Base-by-base conservation (phyloP, 2,329 filamentous ascomycete species). In the Aspergillus caelatus region DNA sequence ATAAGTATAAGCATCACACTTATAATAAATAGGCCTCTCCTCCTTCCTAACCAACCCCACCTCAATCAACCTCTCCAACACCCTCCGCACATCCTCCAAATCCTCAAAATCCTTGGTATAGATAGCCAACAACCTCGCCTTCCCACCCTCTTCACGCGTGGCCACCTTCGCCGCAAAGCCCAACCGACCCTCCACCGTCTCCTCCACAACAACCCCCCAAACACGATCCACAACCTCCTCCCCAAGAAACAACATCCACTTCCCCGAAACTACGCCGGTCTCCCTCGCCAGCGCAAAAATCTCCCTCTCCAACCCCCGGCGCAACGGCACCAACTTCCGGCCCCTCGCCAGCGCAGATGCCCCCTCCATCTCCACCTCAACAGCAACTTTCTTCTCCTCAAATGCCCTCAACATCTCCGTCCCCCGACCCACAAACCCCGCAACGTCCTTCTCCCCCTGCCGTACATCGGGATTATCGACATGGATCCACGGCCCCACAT, bases 31-130 rank as follows among this genome's bases (percentile, higher is more conserved):
- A 1, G 82, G 79, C 53, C 79, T 56, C 67, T 77, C 23, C 16
- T 72, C 69, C 28, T 67, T 65, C 8, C 72, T 69, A 19, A 90
- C 81, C 43, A 95, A 78, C 9, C 84, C 87, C 62, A 93, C 79
- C 61, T 88, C 81, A 57, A 84, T 83, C 65, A 96, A 76, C 67
- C 81, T 84, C 62, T 81, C 73, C 45, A 94, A 79, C 4, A 96
- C 90, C 50, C 90, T 84, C 32, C 82, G 83, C 7, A 96, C 85
- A 72, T 96, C 92, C 4, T 83, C 79, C 58, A 79, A 82, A 72
- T 96, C 88, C 32, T 80, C 80, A 72, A 93, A 95, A 74, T 96
- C 88, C 48, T 82, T 80, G 6, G 92, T 96, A 75, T 96, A 96
- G 9, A 96, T 81, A 68, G 91, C 94, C 30, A 96, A 87, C 48